A percentile compares a stretch with the other conserved stretches of the same genome.
Conservation (phyloP, 2,329 filamentous ascomycete genomes). For the Aspergillus puulaauensis region DNA sequence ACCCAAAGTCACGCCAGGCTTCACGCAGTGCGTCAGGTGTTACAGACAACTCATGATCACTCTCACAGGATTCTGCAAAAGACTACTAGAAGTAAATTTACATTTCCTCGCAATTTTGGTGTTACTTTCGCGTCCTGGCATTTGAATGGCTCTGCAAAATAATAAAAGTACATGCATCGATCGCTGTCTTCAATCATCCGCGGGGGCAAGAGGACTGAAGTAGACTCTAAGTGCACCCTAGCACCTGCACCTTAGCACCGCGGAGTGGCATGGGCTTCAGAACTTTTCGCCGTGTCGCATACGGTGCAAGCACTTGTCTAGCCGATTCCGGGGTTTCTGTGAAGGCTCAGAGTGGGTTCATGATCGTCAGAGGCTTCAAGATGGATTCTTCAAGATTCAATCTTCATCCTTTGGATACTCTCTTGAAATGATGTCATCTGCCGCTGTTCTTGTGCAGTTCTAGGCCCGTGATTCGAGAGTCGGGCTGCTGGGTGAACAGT, state of each 20-base stretch:
- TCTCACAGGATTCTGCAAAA: background rate
- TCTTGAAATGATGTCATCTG: slow-evolving; percentile 6
- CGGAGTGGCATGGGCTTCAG: background rate
- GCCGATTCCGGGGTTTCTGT: background rate
- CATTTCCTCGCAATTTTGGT: background rate
- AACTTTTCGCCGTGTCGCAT: background rate
- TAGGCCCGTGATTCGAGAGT: background rate
- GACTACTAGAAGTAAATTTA: background rate
- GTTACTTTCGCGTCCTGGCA: background rate
- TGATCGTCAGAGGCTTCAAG: slow-evolving; percentile 1
- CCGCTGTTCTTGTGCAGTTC: background rate
- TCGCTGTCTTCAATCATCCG: background rate
- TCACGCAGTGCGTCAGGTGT: background rate
- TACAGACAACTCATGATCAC: background rate
- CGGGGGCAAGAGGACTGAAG: background rate
- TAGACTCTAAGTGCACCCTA: too few species aligned
- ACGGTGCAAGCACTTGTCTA: background rate
- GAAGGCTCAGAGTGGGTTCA: background rate
- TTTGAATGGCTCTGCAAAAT: background rate
- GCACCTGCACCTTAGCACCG: too few species aligned
- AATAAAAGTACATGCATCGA: background rate
- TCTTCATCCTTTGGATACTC: background rate
- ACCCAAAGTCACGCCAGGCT: slow-evolving; percentile 8
- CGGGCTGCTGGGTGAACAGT: background rate
- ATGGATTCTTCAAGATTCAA: background rate